Evolutionary conservation across 2,329 filamentous ascomycete genomes (phyloP), one percentile per base, ranked within the genome.

Genomic region (Pseudocercospora fijiensis): DNA sequence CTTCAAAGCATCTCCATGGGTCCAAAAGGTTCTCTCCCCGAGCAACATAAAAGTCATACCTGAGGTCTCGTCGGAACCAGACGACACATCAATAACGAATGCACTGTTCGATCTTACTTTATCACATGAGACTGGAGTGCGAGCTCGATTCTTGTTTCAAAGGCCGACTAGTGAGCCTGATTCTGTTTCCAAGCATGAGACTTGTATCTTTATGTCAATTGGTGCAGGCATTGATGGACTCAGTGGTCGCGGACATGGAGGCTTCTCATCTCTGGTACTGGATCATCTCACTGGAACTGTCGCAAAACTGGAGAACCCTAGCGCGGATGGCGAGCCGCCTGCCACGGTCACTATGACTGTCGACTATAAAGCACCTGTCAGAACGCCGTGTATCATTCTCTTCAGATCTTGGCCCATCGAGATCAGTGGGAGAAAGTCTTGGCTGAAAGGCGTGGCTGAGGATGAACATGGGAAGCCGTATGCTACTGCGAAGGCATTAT

Each of bases 271-370:
- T 5, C 11, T 72, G 30, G 22, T 71, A 2, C 52, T 72, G 8
- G 70, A 71, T 56, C 68, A 71, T 16, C 27, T 70, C 0, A 56
- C 52, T n/a, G 69, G 70, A 2, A 60, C 41, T 4, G 30, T 45
- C 13, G 65, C 69, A 30, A 11, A 61, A 10, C 20, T 52, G 13
- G 52, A 63, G 11, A 49, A 28, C 10, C 56, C 53, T 10, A 24
- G 47, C 18, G 8, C 22, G 7, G 10, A 4, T 5, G 26, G 28
- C 13, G 56, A 56, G 6, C 68, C 69, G 13, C 67, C 67, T 4
- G 68, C 70, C 4, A 71, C 71, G 16, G 71, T 69, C 30, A 65
- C 59, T 5, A 58, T 72, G 64, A 68, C 64, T 10, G 66, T 70
- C 5, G 68, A 71, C 24, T 73, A 71, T 33, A 66, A 68, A 53